Evolutionary conservation across 1,139 yeast species (phyloP).

Genomic region (Geotrichum reessii): DNA sequence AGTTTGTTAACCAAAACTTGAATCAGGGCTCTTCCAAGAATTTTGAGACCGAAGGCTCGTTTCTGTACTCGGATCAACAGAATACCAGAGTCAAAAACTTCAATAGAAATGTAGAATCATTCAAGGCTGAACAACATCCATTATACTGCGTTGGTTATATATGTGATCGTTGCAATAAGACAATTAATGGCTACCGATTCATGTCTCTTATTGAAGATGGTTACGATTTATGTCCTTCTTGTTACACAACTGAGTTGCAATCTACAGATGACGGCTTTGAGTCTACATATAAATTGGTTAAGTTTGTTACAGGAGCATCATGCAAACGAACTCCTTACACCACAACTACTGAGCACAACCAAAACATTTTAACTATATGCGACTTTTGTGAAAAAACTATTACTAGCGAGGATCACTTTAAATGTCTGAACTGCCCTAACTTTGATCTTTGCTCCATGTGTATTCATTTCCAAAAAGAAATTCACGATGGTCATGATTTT

Average conservation of each 20-base stretch:
- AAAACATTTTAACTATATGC: constrained; percentile 4
- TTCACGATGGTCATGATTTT: constrained; percentile 25
- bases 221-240: constrained; percentile 5
- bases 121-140: not conserved
- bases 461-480: constrained; percentile 7
- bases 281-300: not conserved
- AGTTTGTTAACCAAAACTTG: not conserved
- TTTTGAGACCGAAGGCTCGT: not conserved
- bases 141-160: not conserved
- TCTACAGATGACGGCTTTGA: not conserved
- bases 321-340: not conserved
- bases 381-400: constrained; percentile 19
- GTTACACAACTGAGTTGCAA: not conserved
- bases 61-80: no score
- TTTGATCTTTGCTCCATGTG: constrained; percentile 46
- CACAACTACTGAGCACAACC: not conserved
- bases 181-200: not conserved
- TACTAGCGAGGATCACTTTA: constrained; percentile 41
- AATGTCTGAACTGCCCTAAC: constrained; percentile 44
- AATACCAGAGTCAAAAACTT: no score
- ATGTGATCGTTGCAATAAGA: constrained; percentile 4
- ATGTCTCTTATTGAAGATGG: not conserved
- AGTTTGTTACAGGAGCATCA: not conserved
- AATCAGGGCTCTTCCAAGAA: not conserved
- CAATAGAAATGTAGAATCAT: no score